Conservation (phyloP, 2,329 filamentous ascomycete genomes). For the Lasiodiplodia gonubiensis region DNA sequence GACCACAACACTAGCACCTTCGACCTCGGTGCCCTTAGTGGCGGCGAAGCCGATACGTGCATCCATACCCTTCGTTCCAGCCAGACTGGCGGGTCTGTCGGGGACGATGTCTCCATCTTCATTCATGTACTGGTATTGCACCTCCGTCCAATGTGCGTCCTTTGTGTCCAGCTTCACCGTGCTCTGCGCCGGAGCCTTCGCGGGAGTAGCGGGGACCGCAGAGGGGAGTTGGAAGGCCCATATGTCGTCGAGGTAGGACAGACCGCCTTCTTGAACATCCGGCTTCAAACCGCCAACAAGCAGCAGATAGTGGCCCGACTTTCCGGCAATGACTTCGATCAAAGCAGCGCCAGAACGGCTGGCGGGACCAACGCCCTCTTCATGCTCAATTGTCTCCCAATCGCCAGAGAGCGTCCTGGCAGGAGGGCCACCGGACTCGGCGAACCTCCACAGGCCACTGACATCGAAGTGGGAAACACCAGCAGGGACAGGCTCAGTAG, state of each 20-base stretch:
- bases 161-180: constrained; percentile 55
- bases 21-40: constrained; percentile 50
- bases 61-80: constrained; percentile 49
- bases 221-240: constrained; percentile 61
- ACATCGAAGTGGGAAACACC: constrained; percentile 42
- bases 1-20: constrained; percentile 55
- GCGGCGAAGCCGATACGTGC: constrained; percentile 47
- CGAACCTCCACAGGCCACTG: constrained; percentile 43
- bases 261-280: constrained; percentile 23
- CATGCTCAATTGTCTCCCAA: constrained; percentile 42
- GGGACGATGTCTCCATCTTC: constrained; percentile 53
- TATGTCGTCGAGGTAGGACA: constrained; percentile 48
- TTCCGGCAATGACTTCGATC: constrained; percentile 56
- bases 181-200: constrained; percentile 58
- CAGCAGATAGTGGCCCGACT: constrained; percentile 59
- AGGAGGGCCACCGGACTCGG: constrained; percentile 43
- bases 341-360: constrained; percentile 53
- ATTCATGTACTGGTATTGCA: constrained; percentile 53
- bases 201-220: constrained; percentile 51
- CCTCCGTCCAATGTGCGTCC: constrained; percentile 58
- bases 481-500: constrained; percentile 33
- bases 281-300: constrained; percentile 54
- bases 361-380: constrained; percentile 44
- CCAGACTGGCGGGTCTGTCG: constrained; percentile 41
- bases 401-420: constrained; percentile 36